Evolutionary conservation across 257 asterid genomes (phyloP).

Genomic region (Dorcoceras hygrometricum): DNA sequence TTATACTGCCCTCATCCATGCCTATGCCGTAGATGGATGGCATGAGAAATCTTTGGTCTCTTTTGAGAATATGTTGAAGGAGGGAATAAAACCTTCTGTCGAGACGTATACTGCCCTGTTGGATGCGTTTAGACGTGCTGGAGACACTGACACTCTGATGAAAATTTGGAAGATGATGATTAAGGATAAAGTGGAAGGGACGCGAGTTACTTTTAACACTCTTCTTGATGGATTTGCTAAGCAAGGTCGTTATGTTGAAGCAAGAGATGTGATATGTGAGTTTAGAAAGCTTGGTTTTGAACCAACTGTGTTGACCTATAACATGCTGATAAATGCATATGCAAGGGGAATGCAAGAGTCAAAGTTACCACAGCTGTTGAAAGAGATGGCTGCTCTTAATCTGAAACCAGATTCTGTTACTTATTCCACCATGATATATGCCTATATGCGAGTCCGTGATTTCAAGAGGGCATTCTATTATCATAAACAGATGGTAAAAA

Average conservation of each 20-base stretch:
- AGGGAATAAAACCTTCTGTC: slow-evolving; percentile 70
- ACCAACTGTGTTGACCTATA: slow-evolving; percentile 90
- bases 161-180: slow-evolving; percentile 86
- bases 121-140: slow-evolving; percentile 82
- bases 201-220: slow-evolving; percentile 73
- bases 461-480: slow-evolving; percentile 85
- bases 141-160: slow-evolving; percentile 78
- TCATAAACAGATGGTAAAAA: slow-evolving; percentile 85
- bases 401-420: slow-evolving; percentile 86
- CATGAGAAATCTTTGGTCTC: slow-evolving; percentile 77
- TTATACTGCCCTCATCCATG: slow-evolving; percentile 88
- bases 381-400: slow-evolving; percentile 79
- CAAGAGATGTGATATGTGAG: slow-evolving; percentile 75
- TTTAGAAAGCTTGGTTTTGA: slow-evolving; percentile 76
- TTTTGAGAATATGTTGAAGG: slow-evolving; percentile 69
- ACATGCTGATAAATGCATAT: slow-evolving; percentile 87
- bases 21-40: slow-evolving; percentile 71
- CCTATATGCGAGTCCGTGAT: slow-evolving; percentile 85
- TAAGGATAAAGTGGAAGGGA: slow-evolving; percentile 53
- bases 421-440: slow-evolving; percentile 86
- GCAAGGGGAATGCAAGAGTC: slow-evolving; percentile 88
- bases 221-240: slow-evolving; percentile 89
- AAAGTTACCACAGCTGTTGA: slow-evolving; percentile 76
- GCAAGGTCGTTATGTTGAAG: slow-evolving; percentile 74
- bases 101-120: slow-evolving; percentile 84